Base-by-base conservation (phyloP, 2,329 filamentous ascomycete species). In the Colletotrichum lindemuthianum region DNA sequence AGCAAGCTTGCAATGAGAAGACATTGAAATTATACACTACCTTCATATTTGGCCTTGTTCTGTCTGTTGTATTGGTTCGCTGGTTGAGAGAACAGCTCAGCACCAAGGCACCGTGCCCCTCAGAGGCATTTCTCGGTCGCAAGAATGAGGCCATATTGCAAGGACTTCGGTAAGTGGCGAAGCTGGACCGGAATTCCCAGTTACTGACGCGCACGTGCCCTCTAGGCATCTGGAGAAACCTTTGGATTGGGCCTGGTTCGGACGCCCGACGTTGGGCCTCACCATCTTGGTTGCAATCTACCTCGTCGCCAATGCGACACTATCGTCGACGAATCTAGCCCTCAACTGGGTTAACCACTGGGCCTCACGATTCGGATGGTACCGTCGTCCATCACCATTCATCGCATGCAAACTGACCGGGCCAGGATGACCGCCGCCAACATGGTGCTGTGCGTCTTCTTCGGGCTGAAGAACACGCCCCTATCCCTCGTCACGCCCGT, bases 391-490 rank as follows among this genome's bases (percentile, higher is more conserved):
- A 12, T 15, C 10, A 12, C 40, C 3, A 7, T 13, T 15, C 10
- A 7, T 43, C 40, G 12, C 12, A 40, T 40, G 37, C 37, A 40
- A 40, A 40, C n/a, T 45, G n/a, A 45, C 43, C 7, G n/a, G 43
- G 10, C 43, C 34, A 85, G 83, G 83, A 75, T 85, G 70, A 73
- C 78, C 1, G 70, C 79, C 11, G 75, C 71, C 37, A 85, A 85
- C 58, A 72, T 71, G 59, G 60, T 60, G 2, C 68, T 83, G 39
- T 75, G 75, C 9, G 72, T 83, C 6, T 76, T 81, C 16, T 78
- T 83, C 3, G 82, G 78, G 1, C 70, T 84, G 65, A 82, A 81
- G 59, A 84, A 84, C 59, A 84, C 81, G 0, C 82, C 82, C 0
- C 69, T 85, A 4, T 72, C 36, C 10, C 78, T 45, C 64, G 83